These are phyloP conservation scores for Thielaviopsis populi DNA, from an alignment of 2,329 filamentous ascomycete genomes.

Conservation along the genomic window DNA sequence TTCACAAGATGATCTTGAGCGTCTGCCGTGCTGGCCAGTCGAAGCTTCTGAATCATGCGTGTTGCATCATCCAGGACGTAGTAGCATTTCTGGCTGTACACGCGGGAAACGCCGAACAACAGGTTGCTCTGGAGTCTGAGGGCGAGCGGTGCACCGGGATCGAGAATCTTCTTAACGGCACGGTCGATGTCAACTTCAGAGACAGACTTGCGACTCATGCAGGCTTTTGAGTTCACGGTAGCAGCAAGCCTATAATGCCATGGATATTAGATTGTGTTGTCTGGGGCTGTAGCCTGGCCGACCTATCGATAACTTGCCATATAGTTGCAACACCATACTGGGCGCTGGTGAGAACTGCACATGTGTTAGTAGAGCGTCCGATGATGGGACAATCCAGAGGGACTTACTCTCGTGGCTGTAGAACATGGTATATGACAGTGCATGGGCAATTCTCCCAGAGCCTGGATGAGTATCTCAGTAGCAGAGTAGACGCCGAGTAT, in stretches of 20 bases:
- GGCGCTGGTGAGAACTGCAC: slow-evolving; percentile 61
- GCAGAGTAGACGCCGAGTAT: not conserved
- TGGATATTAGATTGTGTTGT: slow-evolving; percentile 8
- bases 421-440: slow-evolving; percentile 48
- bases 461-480: not conserved
- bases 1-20: slow-evolving; percentile 35
- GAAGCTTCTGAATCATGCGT: slow-evolving; percentile 30
- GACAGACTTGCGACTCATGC: slow-evolving; percentile 75
- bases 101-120: slow-evolving; percentile 69
- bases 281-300: not conserved
- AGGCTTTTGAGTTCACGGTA: slow-evolving; percentile 61
- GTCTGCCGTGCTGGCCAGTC: slow-evolving; percentile 23
- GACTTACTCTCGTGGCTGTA: slow-evolving; percentile 83
- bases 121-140: slow-evolving; percentile 79
- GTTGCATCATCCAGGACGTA: slow-evolving; percentile 75
- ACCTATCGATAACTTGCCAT: slow-evolving; percentile 46
- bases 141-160: slow-evolving; percentile 70
- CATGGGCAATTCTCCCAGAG: not conserved
- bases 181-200: slow-evolving; percentile 73
- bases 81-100: slow-evolving; percentile 73
- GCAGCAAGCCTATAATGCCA: slow-evolving; percentile 60
- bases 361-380: slow-evolving; percentile 20
- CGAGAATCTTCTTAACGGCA: slow-evolving; percentile 76
- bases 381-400: not conserved
- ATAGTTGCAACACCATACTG: slow-evolving; percentile 90